phyloP scores from a whole-genome alignment of 257 asterid genomes.

The Solanum paucissectum region DNA sequence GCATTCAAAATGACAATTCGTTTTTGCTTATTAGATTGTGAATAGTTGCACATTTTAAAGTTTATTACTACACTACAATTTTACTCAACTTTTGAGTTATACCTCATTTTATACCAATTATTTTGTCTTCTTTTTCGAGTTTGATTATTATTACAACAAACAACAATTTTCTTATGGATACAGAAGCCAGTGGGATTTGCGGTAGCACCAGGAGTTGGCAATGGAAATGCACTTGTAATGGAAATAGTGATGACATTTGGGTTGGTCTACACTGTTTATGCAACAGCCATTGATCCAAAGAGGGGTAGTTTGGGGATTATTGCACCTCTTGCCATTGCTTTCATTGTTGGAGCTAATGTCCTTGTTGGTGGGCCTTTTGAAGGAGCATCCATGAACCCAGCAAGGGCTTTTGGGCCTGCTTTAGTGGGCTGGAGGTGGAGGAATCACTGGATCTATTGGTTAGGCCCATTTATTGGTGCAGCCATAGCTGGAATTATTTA shows the following conservation, averaged over 20 bases:
- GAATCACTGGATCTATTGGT: conserved; percentile 87
- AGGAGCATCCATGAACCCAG: conserved; percentile 93
- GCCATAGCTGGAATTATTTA: conserved; percentile 60
- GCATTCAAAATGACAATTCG: not conserved
- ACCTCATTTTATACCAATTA: not conserved
- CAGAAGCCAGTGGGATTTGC: conserved; percentile 83
- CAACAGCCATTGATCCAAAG: conserved; percentile 80
- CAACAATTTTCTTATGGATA: not conserved
- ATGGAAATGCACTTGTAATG: conserved; percentile 52
- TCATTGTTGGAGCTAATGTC: conserved; percentile 76
- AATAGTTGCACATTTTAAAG: not conserved
- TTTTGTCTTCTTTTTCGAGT: not conserved
- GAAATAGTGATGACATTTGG: conserved; percentile 76
- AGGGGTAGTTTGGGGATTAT: conserved; percentile 70
- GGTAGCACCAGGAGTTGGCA: conserved; percentile 58
- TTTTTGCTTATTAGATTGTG: not conserved
- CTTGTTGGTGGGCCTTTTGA: conserved; percentile 88
- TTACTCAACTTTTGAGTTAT: too few species aligned
- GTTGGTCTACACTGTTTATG: conserved; percentile 64
- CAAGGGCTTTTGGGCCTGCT: conserved; percentile 87
- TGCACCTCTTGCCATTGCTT: conserved; percentile 86
- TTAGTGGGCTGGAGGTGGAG: conserved; percentile 94
- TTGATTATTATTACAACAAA: not conserved
- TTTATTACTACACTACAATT: too few species aligned
- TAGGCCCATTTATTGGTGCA: conserved; percentile 86